Conservation (phyloP, 2,329 filamentous ascomycete species). For the Albifimbria verrucaria region DNA sequence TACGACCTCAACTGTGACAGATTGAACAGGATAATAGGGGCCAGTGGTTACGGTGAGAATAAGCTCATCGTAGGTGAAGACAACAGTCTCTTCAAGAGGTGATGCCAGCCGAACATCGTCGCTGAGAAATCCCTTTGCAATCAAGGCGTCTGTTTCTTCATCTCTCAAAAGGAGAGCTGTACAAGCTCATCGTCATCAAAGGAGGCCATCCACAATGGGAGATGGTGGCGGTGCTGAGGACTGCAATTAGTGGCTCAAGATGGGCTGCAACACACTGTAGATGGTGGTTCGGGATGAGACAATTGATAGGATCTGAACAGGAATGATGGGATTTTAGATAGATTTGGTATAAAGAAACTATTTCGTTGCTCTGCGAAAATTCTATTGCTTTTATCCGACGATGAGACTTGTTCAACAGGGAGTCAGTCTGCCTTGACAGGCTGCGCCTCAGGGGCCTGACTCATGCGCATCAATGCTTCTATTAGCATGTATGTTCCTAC, state of each 20-base stretch:
- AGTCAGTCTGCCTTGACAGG: not conserved
- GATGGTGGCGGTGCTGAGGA: not conserved
- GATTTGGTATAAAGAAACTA: too few species aligned
- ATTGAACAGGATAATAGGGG: slow-evolving; percentile 16
- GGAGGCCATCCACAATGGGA: not conserved
- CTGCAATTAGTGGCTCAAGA: not conserved
- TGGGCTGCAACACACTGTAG: too few species aligned
- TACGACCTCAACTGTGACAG: slow-evolving; percentile 15
- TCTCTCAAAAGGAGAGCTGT: slow-evolving; percentile 23
- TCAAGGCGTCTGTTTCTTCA: slow-evolving; percentile 23
- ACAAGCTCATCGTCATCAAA: slow-evolving; percentile 19
- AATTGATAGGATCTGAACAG: too few species aligned
- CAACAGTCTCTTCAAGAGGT: slow-evolving; percentile 14
- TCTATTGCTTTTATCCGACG: too few species aligned
- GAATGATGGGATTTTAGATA: too few species aligned
- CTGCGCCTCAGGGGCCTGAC: not conserved
- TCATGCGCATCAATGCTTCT: not conserved
- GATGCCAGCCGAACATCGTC: slow-evolving; percentile 13
- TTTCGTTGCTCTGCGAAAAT: too few species aligned
- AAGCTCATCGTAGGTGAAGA: slow-evolving; percentile 18
- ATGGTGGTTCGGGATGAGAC: too few species aligned
- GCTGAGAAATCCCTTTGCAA: slow-evolving; percentile 15
- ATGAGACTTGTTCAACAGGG: too few species aligned
- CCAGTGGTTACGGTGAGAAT: slow-evolving; percentile 18
- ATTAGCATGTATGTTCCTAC: too few species aligned